Conservation (phyloP, 2,329 filamentous ascomycete genomes). For the Neobulgaria alba region DNA sequence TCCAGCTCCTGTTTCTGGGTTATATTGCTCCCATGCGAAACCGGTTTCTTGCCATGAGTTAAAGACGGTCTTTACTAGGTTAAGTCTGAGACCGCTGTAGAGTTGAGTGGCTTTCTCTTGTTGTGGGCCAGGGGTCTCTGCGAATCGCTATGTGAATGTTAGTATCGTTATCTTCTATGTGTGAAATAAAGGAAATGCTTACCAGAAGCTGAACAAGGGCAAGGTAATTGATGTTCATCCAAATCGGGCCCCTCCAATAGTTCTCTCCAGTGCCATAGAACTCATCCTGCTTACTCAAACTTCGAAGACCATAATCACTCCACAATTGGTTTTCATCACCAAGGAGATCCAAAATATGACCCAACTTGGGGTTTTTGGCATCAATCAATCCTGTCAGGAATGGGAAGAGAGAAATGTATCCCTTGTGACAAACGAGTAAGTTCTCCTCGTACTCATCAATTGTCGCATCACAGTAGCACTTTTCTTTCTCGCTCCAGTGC, state of each 20-base stretch:
- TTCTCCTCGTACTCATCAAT: conserved; percentile 94
- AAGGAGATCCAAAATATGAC: conserved; percentile 67
- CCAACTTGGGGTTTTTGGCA: conserved; percentile 65
- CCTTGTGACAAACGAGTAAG: conserved; percentile 85
- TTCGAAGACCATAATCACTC: conserved; percentile 80
- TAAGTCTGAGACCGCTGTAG: conserved; percentile 70
- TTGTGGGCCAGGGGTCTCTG: conserved; percentile 54
- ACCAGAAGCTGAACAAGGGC: conserved; percentile 70
- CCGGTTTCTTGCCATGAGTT: conserved; percentile 82
- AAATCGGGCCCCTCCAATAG: conserved; percentile 92
- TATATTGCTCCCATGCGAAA: conserved; percentile 98
- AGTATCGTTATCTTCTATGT: conserved; percentile 2
- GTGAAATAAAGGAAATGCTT: conserved; percentile 32
- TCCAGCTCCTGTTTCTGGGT: conserved; percentile 84
- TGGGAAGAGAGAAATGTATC: conserved; percentile 88
- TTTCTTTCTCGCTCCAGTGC: conserved; percentile 77
- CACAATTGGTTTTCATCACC: conserved; percentile 79
- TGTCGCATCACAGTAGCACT: conserved; percentile 88
- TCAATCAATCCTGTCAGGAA: conserved; percentile 78
- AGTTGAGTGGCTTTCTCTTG: conserved; percentile 59
- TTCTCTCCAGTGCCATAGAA: conserved; percentile 89
- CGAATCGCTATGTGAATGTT: conserved; percentile 48
- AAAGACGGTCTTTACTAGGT: conserved; percentile 83
- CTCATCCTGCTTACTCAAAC: conserved; percentile 73
- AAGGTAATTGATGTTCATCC: conserved; percentile 95